Conservation (phyloP, 2,329 filamentous ascomycete species). For the Parastagonospora nodorum region DNA sequence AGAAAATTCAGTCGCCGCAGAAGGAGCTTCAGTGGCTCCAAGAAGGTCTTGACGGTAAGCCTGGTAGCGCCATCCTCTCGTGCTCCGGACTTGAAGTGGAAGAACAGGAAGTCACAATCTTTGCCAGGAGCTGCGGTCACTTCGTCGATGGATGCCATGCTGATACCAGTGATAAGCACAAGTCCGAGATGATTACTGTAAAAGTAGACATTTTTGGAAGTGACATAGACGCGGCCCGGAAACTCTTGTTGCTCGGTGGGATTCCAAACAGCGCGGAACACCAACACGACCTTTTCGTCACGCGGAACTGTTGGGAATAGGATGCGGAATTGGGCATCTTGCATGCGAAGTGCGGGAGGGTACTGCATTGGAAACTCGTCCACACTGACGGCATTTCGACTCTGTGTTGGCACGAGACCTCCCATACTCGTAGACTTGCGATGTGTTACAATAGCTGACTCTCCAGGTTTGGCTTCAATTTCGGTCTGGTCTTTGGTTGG, state of each 20-base stretch:
- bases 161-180: constrained; percentile 79
- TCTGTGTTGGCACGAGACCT: constrained; percentile 28
- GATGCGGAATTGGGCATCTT: constrained; percentile 91
- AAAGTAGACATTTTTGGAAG: constrained; percentile 86
- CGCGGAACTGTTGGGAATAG: constrained; percentile 81
- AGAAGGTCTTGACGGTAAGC: constrained; percentile 88
- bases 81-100: constrained; percentile 73
- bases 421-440: constrained; percentile 64
- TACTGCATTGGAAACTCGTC: constrained; percentile 76
- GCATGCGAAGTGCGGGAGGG: constrained; percentile 78
- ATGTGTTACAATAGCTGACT: constrained; percentile 44
- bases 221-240: constrained; percentile 85
- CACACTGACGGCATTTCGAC: constrained; percentile 23
- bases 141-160: constrained; percentile 78
- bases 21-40: constrained; percentile 83
- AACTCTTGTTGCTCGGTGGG: constrained; percentile 77
- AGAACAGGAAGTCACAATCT: constrained; percentile 90
- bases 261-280: constrained; percentile 91
- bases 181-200: constrained; percentile 95
- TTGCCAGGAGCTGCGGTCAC: constrained; percentile 87
- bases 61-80: constrained; percentile 69
- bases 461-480: constrained; percentile 5
- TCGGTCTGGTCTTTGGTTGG: constrained; percentile 23
- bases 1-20: constrained; percentile 84
- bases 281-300: constrained; percentile 83